Evolutionary conservation across 139 green algal genomes (phyloP), one percentile per base, ranked within the genome.

Genomic region (Picochlorum sp.): DNA sequence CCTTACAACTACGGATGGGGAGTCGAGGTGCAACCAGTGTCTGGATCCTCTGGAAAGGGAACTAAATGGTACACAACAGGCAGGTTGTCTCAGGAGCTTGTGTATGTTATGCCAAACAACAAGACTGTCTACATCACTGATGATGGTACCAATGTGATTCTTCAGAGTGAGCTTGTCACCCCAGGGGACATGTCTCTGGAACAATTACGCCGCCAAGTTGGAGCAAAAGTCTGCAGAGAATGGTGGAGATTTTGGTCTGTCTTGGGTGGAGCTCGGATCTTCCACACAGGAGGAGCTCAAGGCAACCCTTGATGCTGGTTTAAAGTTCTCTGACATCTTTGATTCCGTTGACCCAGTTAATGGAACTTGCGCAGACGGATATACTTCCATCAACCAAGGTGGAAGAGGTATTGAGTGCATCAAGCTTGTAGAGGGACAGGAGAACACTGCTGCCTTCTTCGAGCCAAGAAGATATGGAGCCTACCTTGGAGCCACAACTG

Each of bases 321-420:
- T 62, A 18, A 50, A 6, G 15, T 85, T 85, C 55, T 54, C 59
- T 7, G 65, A 83, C 52, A 78, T 85, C 41, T 83, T 83, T 38
- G 75, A 79, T 9, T 38, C 6, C 24, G 64, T 67, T 16, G n/a
- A 24, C 57, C 38, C 44, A 49, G 30, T 28, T 11, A 52, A 57
- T 63, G 62, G 24, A 18, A 61, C 47, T 21, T 83, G 77, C 62
- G 69, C 77, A 32, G 49, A 20, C 4, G 79, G 79, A 58, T 81
- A 71, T 74, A 61, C 11, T 4, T 21, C 55, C 26, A 68, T 72
- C 62, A 79, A 67, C 63, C 9, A 26, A 45, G 49, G 55, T 30
- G 26, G 37, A 65, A 44, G 13, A 21, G 41, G 18, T 30, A 9
- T 66, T n/a, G 68, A 83, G 72, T 85, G 79, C 71, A 66, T 85